These are phyloP conservation scores for Lantana camara DNA, from an alignment of 257 asterid species.

Conservation along the genomic window DNA sequence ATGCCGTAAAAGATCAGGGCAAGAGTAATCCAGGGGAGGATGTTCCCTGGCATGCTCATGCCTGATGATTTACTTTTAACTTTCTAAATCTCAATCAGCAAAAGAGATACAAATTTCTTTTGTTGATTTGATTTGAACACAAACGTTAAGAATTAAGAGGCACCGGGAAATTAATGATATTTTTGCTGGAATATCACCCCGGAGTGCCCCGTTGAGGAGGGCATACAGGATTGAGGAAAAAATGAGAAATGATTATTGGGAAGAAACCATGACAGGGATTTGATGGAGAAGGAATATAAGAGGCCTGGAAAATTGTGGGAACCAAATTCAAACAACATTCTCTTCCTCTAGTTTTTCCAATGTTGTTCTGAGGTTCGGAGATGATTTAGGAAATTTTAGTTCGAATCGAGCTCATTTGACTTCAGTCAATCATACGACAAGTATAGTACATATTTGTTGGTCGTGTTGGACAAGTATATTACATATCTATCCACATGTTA, in stretches of 20 bases:
- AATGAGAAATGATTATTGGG: slow-evolving; percentile 18
- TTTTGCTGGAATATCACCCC: slow-evolving; percentile 34
- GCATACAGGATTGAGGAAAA: slow-evolving; percentile 28
- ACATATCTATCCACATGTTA: no score
- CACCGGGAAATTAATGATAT: slow-evolving; percentile 11
- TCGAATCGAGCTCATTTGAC: no score
- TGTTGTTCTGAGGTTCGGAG: slow-evolving; percentile 32
- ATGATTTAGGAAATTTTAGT: slow-evolving; percentile 16
- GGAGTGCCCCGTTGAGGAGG: slow-evolving; percentile 65
- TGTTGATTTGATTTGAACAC: no score
- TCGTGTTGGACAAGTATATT: no score
- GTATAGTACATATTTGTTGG: no score
- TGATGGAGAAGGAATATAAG: slow-evolving; percentile 35
- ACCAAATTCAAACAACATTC: slow-evolving; percentile 40
- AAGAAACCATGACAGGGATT: slow-evolving; percentile 28
- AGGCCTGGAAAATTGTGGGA: slow-evolving; percentile 35
- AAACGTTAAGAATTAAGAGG: neutral
- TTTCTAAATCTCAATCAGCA: slow-evolving; percentile 14
- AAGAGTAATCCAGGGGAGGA: slow-evolving; percentile 28
- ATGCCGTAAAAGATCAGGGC: slow-evolving; percentile 26
- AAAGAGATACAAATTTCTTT: neutral
- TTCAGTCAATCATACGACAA: no score
- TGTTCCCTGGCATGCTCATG: slow-evolving; percentile 43
- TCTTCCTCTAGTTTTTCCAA: slow-evolving; percentile 51
- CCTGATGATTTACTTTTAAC: slow-evolving; percentile 22